phyloP scores from a whole-genome alignment of 768 basidiomycete genomes.

The Xerocomus brunneocitrinus region DNA sequence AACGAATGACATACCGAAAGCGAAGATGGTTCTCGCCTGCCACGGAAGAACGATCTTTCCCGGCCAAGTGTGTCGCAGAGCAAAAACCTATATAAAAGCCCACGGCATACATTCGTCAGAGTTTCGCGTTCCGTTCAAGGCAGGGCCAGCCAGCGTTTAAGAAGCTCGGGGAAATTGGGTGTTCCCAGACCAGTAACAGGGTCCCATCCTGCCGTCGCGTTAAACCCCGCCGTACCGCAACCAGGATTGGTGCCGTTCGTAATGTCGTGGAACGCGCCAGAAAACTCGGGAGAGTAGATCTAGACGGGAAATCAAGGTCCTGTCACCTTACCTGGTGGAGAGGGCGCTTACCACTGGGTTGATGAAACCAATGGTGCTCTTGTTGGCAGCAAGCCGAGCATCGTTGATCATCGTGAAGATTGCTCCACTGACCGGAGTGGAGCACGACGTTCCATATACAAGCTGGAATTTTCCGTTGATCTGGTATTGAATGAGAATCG shows the following conservation, averaged over 20 bases:
- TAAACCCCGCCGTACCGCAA: constrained; percentile 27
- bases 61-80: too few species aligned
- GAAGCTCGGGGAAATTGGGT: constrained; percentile 47
- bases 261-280: constrained; percentile 18
- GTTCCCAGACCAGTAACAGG: constrained; percentile 37
- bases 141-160: constrained; percentile 15
- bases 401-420: constrained; percentile 35
- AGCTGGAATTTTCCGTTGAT: not conserved
- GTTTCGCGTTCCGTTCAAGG: too few species aligned
- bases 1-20: not conserved
- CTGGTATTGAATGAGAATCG: constrained; percentile 14
- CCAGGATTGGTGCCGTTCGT: constrained; percentile 22
- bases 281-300: constrained; percentile 18
- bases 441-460: constrained; percentile 29
- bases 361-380: constrained; percentile 36
- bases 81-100: too few species aligned
- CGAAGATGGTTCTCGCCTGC: not conserved
- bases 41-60: too few species aligned
- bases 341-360: constrained; percentile 39
- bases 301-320: not conserved
- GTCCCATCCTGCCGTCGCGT: constrained; percentile 23
- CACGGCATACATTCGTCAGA: too few species aligned
- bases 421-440: too few species aligned
- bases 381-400: constrained; percentile 27
- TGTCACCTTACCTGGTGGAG: not conserved